A percentile compares a stretch with the other conserved stretches of the same genome.
These are phyloP conservation scores for Phoma herbarum DNA, from an alignment of 2,329 filamentous ascomycete species.

Conservation along the genomic window DNA sequence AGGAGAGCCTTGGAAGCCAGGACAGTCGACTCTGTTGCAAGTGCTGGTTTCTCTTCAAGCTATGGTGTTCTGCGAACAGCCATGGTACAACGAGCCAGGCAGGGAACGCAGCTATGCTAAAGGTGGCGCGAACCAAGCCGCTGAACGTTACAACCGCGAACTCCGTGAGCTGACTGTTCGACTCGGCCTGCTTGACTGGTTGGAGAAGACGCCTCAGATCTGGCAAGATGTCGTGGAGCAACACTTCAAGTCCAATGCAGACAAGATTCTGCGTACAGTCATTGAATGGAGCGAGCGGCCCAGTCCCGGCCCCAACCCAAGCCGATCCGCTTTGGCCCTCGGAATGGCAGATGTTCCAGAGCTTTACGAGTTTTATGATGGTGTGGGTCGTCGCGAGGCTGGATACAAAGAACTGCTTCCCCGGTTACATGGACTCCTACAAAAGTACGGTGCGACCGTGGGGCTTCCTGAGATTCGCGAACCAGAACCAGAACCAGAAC, in stretches of 20 bases:
- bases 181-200: constrained; percentile 47
- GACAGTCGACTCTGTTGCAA: constrained; percentile 61
- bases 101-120: constrained; percentile 26
- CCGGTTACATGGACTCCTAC: constrained; percentile 4
- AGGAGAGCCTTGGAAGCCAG: constrained; percentile 57
- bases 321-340: no score
- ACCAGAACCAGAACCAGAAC: constrained; percentile 1
- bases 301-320: no score
- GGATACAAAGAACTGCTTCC: neutral
- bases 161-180: constrained; percentile 41
- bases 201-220: constrained; percentile 29
- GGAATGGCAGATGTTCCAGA: neutral
- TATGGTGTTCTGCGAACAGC: constrained; percentile 65
- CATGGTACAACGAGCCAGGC: constrained; percentile 65
- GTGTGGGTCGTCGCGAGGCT: neutral
- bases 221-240: constrained; percentile 38
- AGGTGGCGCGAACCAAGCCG: constrained; percentile 8
- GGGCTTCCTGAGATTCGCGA: neutral
- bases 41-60: constrained; percentile 65
- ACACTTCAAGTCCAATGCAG: constrained; percentile 39
- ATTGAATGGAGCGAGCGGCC: constrained; percentile 30
- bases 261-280: constrained; percentile 35
- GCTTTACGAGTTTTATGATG: no score
- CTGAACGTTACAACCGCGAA: constrained; percentile 39
- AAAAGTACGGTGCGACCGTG: constrained; percentile 12